phyloP scores from a whole-genome alignment of 306 rosid species.

The Cucurbita moschata region DNA sequence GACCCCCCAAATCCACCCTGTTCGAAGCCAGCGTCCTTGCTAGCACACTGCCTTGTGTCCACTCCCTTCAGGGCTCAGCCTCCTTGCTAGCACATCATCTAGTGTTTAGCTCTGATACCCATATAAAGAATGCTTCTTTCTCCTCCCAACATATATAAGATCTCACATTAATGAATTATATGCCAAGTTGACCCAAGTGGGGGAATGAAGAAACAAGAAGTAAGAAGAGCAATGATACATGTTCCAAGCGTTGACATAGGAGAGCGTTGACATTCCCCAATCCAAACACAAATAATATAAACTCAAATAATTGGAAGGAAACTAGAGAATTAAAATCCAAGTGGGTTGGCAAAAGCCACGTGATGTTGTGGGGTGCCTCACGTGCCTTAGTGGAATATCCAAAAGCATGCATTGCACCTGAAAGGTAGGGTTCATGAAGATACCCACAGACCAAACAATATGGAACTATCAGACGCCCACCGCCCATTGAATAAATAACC shows the following conservation, averaged over 20 bases:
- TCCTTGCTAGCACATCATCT: no score
- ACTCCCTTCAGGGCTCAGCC: no score
- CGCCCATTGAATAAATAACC: not conserved
- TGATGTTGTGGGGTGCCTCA: not conserved
- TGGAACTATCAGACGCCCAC: conserved; percentile 4
- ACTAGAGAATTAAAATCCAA: not conserved
- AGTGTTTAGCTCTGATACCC: no score
- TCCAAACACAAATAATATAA: no score
- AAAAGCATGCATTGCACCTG: conserved; percentile 6
- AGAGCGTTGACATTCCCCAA: not conserved
- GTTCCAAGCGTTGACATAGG: not conserved
- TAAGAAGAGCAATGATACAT: not conserved
- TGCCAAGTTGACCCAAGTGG: not conserved
- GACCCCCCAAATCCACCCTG: no score
- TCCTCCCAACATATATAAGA: no score
- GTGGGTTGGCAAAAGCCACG: not conserved
- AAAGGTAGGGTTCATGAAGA: not conserved
- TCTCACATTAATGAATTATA: no score
- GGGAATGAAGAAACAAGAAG: not conserved
- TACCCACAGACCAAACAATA: not conserved
- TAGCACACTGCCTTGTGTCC: no score
- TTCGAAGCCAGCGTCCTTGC: no score
- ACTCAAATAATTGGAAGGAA: not conserved
- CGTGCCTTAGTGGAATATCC: conserved; percentile 5
- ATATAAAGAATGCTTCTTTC: no score